Conservation (phyloP, 2,329 filamentous ascomycete species). For the Ascochyta koolunga region DNA sequence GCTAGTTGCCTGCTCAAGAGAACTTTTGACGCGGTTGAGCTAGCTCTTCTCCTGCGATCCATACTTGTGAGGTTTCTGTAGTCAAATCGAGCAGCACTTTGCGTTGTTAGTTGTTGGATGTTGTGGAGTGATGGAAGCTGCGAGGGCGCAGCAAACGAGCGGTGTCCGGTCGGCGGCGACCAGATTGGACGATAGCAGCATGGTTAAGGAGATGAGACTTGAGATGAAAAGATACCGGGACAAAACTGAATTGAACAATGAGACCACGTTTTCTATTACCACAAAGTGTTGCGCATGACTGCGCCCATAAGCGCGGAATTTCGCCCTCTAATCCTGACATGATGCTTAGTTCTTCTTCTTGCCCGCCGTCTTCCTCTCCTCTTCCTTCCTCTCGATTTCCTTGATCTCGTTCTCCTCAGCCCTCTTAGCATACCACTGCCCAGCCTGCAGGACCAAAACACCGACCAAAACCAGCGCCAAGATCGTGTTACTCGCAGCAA, state of each 20-base stretch:
- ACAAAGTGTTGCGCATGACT: not conserved
- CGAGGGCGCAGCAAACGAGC: not conserved
- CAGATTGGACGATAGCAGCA: not conserved
- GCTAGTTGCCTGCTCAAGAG: slow-evolving; percentile 24
- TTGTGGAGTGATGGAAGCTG: not conserved
- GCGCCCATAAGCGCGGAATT: not conserved
- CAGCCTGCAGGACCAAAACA: slow-evolving; percentile 89
- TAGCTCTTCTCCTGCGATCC: not conserved
- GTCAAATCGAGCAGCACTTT: not conserved
- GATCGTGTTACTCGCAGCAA: slow-evolving; percentile 95
- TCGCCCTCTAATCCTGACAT: slow-evolving; percentile 10
- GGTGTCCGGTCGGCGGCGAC: not conserved
- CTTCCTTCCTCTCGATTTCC: slow-evolving; percentile 61
- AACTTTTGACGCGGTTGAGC: slow-evolving; percentile 1
- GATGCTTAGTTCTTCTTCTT: slow-evolving; percentile 43
- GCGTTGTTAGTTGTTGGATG: not conserved
- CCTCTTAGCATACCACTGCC: slow-evolving; percentile 97
- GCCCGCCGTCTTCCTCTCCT: slow-evolving; percentile 38
- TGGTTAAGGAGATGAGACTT: not conserved
- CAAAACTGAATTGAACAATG: not conserved
- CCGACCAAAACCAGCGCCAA: slow-evolving; percentile 89
- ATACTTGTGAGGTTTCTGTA: not conserved
- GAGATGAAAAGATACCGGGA: not conserved
- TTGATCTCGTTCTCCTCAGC: slow-evolving; percentile 84
- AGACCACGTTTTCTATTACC: not conserved